A percentile compares a stretch with the other conserved stretches of the same genome.
phyloP scores from a whole-genome alignment of 352 stramenopile species.

The Pythium utonaiense region DNA sequence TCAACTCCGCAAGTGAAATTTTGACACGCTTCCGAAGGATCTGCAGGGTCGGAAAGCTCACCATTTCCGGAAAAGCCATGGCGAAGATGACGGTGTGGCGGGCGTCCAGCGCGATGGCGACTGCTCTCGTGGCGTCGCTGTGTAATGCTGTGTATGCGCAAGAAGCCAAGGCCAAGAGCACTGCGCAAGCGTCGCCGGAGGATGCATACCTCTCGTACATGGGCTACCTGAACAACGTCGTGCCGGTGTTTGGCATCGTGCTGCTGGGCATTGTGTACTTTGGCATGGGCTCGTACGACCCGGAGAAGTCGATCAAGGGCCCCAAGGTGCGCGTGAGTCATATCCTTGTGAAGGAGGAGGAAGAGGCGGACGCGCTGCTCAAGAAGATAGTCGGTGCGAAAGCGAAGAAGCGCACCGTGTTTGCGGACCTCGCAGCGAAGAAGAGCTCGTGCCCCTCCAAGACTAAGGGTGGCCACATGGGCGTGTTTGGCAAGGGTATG shows the following conservation, averaged over 20 bases:
- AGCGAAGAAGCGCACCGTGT: conserved; percentile 42
- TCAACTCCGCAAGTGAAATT: neutral
- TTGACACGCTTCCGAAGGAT: conserved; percentile 7
- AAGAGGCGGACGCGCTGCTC: conserved; percentile 46
- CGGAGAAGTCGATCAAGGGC: conserved; percentile 19
- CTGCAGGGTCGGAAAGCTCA: neutral
- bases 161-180: neutral
- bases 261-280: conserved; percentile 22
- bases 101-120: neutral
- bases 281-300: conserved; percentile 9
- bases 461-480: conserved; percentile 58
- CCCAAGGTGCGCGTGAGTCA: conserved; percentile 51
- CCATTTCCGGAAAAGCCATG: neutral
- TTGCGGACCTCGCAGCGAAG: conserved; percentile 46
- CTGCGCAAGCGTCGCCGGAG: neutral
- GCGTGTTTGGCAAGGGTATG: conserved; percentile 62
- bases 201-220: conserved; percentile 20
- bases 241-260: conserved; percentile 11
- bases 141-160: neutral
- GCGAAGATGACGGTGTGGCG: conserved; percentile 4
- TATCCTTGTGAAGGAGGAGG: conserved; percentile 59
- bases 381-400: conserved; percentile 51
- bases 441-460: conserved; percentile 60
- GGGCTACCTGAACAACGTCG: conserved; percentile 24
- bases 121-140: neutral